Conservation (phyloP, 768 basidiomycete genomes). For the Exidia glandulosa region DNA sequence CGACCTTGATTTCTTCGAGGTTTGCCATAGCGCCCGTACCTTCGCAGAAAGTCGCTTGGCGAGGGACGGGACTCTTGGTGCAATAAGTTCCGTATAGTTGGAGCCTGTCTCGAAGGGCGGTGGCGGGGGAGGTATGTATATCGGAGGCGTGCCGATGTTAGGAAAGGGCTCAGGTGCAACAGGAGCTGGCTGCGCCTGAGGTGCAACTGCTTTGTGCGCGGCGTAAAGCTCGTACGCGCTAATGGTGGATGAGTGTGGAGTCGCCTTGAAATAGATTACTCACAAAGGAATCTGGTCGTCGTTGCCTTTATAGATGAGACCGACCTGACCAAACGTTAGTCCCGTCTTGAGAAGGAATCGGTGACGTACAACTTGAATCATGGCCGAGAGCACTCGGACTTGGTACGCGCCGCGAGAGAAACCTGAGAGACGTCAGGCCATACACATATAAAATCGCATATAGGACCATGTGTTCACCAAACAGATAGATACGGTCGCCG, state of each 20-base stretch:
- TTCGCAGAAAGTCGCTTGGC: no score
- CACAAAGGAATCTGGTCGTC: constrained; percentile 32
- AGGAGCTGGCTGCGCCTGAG: no score
- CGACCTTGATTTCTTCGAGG: no score
- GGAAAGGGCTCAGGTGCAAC: no score
- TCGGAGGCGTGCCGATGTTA: no score
- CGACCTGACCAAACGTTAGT: constrained; percentile 21
- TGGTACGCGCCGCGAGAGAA: constrained; percentile 41
- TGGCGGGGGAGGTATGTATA: no score
- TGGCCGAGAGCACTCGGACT: constrained; percentile 31
- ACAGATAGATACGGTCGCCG: constrained; percentile 31
- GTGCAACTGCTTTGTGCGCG: not conserved
- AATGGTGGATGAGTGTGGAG: not conserved
- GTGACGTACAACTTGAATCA: constrained; percentile 26
- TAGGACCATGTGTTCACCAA: constrained; percentile 18
- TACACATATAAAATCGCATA: not conserved
- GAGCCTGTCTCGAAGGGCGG: no score
- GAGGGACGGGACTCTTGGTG: no score
- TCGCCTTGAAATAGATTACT: not conserved
- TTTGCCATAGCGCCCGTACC: no score
- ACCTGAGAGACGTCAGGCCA: constrained; percentile 14
- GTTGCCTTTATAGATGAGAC: no score
- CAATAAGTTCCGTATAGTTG: no score
- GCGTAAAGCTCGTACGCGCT: constrained; percentile 32
- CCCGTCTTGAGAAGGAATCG: no score